Conservation (phyloP, 2,329 filamentous ascomycete genomes). For the Fusarium austroafricanum region DNA sequence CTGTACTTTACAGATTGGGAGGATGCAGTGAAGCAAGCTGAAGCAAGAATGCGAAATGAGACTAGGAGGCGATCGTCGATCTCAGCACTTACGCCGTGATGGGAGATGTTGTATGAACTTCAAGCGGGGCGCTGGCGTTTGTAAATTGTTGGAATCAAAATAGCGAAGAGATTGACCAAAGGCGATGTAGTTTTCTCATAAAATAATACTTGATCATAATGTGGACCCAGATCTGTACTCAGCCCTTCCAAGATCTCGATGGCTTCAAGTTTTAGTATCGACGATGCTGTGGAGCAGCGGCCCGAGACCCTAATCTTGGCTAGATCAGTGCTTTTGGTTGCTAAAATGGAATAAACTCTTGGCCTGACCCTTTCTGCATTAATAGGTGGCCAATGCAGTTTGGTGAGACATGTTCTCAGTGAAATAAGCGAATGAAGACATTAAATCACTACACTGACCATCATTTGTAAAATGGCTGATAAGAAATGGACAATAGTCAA, state of each 20-base stretch:
- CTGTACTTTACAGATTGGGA: constrained; percentile 40
- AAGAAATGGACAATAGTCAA: background rate
- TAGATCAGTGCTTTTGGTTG: no score
- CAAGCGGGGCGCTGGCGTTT: background rate
- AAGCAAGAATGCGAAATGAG: constrained; percentile 38
- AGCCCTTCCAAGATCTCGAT: no score
- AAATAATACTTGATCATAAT: no score
- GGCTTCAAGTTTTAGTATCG: no score
- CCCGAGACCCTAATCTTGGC: no score
- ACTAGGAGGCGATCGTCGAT: constrained; percentile 27
- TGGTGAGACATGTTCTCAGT: no score
- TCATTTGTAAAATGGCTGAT: no score
- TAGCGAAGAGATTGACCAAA: background rate
- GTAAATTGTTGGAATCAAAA: background rate
- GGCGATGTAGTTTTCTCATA: no score
- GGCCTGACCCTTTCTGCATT: constrained; percentile 12
- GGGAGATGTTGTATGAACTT: rapidly evolving
- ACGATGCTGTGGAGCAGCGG: no score
- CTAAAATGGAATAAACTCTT: background rate
- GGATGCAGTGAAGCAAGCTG: constrained; percentile 37
- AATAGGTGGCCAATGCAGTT: background rate
- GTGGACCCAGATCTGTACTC: no score
- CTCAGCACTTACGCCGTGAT: background rate
- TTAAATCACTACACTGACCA: no score
- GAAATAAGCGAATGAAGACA: no score